phyloP scores from a whole-genome alignment of 2,329 filamentous ascomycete genomes.

The Xylariaceae sp. region DNA sequence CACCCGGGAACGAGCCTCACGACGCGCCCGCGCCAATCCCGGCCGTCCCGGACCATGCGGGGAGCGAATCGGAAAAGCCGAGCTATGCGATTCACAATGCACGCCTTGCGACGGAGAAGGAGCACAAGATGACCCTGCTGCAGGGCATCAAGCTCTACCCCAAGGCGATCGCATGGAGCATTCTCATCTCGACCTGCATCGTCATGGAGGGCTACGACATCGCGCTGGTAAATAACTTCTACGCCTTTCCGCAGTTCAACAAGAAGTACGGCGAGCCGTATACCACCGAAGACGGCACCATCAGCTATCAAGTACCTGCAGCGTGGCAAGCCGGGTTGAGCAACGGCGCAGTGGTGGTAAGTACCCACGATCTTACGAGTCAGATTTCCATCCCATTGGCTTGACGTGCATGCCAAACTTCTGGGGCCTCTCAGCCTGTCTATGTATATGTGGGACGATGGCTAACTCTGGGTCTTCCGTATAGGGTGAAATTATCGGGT shows the following conservation, averaged over 20 bases:
- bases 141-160: conserved; percentile 83
- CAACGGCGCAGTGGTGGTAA: conserved; percentile 46
- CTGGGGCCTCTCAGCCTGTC: not conserved
- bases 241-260: conserved; percentile 61
- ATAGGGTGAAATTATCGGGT: conserved; percentile 65
- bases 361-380: conserved; percentile 13
- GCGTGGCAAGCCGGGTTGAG: conserved; percentile 65
- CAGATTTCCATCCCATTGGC: conserved; percentile 2
- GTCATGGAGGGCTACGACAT: conserved; percentile 91
- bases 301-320: conserved; percentile 57
- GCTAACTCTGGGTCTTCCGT: conserved; percentile 7
- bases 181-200: conserved; percentile 88
- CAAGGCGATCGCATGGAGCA: conserved; percentile 81
- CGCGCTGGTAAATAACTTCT: conserved; percentile 80
- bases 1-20: conserved; percentile 9
- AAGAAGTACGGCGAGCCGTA: conserved; percentile 57
- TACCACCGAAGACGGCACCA: conserved; percentile 40
- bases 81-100: conserved; percentile 48
- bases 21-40: conserved; percentile 2
- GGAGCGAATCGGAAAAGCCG: conserved; percentile 28
- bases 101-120: conserved; percentile 58
- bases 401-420: not conserved
- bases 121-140: conserved; percentile 70
- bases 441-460: not conserved
- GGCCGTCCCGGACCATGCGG: conserved; percentile 14